Evolutionary conservation across 1,284 basidiomycete genomes (phyloP), one percentile per base, ranked within the genome.

Genomic region (Microstroma glucosiphilum): DNA sequence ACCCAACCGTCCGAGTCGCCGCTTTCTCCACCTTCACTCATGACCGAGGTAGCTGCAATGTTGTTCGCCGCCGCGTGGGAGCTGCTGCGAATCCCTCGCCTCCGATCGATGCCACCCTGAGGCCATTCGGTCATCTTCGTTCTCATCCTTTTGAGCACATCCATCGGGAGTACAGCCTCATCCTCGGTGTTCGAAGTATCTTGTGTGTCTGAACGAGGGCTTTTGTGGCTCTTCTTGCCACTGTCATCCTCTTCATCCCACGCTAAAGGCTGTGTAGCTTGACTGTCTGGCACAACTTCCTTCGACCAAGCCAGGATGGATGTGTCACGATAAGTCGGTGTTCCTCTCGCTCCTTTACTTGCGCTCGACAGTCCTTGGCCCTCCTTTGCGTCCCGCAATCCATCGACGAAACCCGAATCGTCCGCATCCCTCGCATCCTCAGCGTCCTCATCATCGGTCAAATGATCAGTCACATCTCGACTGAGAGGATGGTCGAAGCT

Each of bases 341-440:
- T 37, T 4, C 30, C 30, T 37, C 30, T 37, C 30, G 4, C 30
- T 4, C 30, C 30, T 37, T 37, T 37, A 9, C 30, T 37, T 37
- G 30, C 30, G 30, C 30, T 37, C n/a, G n/a, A n/a, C n/a, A n/a
- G n/a, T n/a, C n/a, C n/a, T n/a, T n/a, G n/a, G 30, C 3, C 30
- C 30, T 37, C 30, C 4, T 37, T 9, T 37, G 30, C 30, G 43
- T 48, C 43, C 43, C 21, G 15, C 21, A 48, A 4, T 48, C 43
- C 43, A 54, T 54, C 51, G 3, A 54, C 51, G 26, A 54, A 54
- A 4, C 51, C 51, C 19, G 51, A 54, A 25, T 54, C 51, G 51
- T 54, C 51, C 7, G 51, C 51, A 25, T 54, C 51, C 13, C 13
- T 21, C 6, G 6, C 43, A 48, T 4, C 43, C 12, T 48, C 43